A percentile compares a stretch with the other conserved stretches of the same genome.
Evolutionary conservation across 768 basidiomycete genomes (phyloP).

Genomic region (Crucibulum laeve): DNA sequence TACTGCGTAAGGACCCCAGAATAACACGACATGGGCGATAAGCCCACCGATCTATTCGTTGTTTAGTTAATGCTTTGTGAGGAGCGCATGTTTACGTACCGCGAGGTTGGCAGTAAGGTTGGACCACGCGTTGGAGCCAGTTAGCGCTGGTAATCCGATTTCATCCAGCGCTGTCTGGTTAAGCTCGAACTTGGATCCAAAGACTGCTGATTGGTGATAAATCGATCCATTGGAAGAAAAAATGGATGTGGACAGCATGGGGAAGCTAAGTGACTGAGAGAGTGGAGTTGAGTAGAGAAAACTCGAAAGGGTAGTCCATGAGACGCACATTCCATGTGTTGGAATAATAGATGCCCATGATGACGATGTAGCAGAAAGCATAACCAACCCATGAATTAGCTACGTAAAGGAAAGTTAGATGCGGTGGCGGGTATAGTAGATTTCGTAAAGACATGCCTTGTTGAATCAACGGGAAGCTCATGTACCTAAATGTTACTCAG

Average conservation of each 20-base stretch:
- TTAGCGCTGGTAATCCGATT: constrained; percentile 43
- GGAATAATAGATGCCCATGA: constrained; percentile 59
- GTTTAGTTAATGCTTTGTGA: not conserved
- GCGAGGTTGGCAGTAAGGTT: constrained; percentile 45
- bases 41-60: constrained; percentile 50
- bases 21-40: constrained; percentile 50
- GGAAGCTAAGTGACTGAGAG: constrained; percentile 52
- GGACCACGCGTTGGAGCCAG: constrained; percentile 50
- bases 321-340: constrained; percentile 49
- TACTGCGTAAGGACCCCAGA: constrained; percentile 50
- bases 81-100: constrained; percentile 19
- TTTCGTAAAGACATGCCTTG: constrained; percentile 34
- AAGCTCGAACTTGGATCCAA: constrained; percentile 44
- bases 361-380: constrained; percentile 44
- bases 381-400: constrained; percentile 58
- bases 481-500: no score
- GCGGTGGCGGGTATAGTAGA: not conserved
- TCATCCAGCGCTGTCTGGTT: constrained; percentile 50
- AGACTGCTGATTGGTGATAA: constrained; percentile 52
- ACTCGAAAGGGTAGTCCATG: not conserved
- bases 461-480: constrained; percentile 51
- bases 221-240: constrained; percentile 50
- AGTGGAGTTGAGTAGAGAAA: not conserved
- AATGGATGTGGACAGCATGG: constrained; percentile 58
- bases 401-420: constrained; percentile 11